Evolutionary conservation across 352 stramenopile species (phyloP), one percentile per base, ranked within the genome.

Genomic region (Phytopythium helicoides): DNA sequence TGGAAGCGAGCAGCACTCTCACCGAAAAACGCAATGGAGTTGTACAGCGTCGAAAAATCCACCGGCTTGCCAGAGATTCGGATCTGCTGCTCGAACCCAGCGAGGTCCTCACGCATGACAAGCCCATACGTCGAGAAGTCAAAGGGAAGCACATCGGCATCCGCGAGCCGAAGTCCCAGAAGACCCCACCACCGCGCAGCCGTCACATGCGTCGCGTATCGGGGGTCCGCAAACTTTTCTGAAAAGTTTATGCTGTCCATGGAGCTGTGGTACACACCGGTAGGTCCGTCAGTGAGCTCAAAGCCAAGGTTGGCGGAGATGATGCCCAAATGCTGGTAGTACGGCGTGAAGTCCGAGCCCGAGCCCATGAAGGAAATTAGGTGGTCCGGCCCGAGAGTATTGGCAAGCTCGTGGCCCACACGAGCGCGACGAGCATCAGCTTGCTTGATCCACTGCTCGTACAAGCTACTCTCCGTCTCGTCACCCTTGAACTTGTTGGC

Each of bases 311-410:
- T 66, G n/a, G 61, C 72, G 15, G 74, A 91, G 18, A 84, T 78
- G 47, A 96, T 92, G 21, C 88, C 88, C 34, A 96, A 61, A 50
- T 94, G 81, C 62, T 92, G 75, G 52, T 95, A 80, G 54, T 95
- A 97, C 0, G 82, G 77, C 28, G 86, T 92, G 58, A 86, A 93
- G 55, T 92, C 83, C 0, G 71, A 81, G 19, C 80, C 83, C 1
- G 73, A 78, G 6, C 83, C 81, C 9, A 93, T 58, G 21, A 84
- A 73, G 19, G 69, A 60, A 48, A 92, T 68, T 10, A 86, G 23
- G 44, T 86, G 66, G 21, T 82, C 68, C 3, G 74, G 71, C 26
- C 46, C 74, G 6, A 86, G 54, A 21, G 71, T 81, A 0, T 60
- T 56, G 48, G 66, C 65, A 37, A 62, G 53, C 10, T n/a, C 42